phyloP scores from a whole-genome alignment of 2,329 filamentous ascomycete genomes.

The Colletotrichum euphorbiae region DNA sequence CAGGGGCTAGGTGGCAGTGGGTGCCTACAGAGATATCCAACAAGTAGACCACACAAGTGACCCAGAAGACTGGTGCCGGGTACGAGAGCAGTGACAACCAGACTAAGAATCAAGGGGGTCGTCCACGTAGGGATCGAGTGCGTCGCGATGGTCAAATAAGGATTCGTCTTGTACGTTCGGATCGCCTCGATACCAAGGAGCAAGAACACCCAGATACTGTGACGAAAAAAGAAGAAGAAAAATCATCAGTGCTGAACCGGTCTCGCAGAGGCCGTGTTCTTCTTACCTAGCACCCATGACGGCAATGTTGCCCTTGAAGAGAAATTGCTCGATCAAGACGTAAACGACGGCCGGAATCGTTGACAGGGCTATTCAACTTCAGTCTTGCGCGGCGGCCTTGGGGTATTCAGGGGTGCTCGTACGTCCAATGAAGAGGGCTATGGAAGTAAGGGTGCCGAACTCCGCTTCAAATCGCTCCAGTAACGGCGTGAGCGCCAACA shows the following conservation, averaged over 20 bases:
- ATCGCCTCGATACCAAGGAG: conserved; percentile 87
- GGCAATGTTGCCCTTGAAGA: conserved; percentile 77
- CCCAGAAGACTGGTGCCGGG: conserved; percentile 87
- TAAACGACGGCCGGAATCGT: conserved; percentile 87
- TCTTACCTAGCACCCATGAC: conserved; percentile 85
- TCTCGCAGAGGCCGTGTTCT: too few relatives aligned
- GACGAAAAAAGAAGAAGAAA: not conserved
- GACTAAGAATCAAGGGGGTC: conserved; percentile 80
- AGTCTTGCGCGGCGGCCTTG: conserved; percentile 35
- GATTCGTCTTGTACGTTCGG: conserved; percentile 84
- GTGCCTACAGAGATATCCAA: conserved; percentile 84
- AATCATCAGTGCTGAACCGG: too few relatives aligned
- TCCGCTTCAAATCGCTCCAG: conserved; percentile 94
- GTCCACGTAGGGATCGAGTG: conserved; percentile 90
- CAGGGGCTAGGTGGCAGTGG: not conserved
- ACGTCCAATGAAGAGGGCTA: conserved; percentile 92
- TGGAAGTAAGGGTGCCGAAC: conserved; percentile 88
- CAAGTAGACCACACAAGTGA: conserved; percentile 83
- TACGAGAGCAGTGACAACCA: conserved; percentile 81
- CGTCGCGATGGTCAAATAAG: conserved; percentile 74
- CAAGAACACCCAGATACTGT: conserved; percentile 91
- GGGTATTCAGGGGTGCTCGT: conserved; percentile 55
- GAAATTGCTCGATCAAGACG: conserved; percentile 78
- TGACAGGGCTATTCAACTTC: conserved; percentile 70
- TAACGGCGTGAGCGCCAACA: conserved; percentile 84